Conservation (phyloP, 1,139 yeast genomes). For the Sugiyamaella neomexicana region DNA sequence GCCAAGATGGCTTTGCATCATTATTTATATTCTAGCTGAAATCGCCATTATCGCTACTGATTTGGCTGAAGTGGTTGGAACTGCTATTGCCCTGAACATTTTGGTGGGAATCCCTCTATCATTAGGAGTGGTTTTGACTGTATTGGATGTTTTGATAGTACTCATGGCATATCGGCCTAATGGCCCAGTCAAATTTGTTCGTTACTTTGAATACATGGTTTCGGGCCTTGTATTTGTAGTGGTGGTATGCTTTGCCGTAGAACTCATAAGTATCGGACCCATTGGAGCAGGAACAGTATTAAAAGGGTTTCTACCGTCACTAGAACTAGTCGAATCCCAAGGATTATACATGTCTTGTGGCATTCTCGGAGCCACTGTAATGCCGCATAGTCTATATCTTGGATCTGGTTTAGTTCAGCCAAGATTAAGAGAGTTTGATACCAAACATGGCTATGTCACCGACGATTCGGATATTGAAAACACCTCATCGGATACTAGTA, state of each 20-base stretch:
- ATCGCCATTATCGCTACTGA: constrained; percentile 90
- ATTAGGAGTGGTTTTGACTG: constrained; percentile 78
- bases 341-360: constrained; percentile 89
- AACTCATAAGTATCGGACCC: constrained; percentile 57
- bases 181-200: constrained; percentile 73
- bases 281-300: constrained; percentile 57
- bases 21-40: constrained; percentile 75
- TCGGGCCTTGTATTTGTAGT: constrained; percentile 76
- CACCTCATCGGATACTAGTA: not conserved
- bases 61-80: constrained; percentile 90
- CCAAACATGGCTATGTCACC: constrained; percentile 55
- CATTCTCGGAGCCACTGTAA: constrained; percentile 92
- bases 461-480: constrained; percentile 28
- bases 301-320: constrained; percentile 77
- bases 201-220: constrained; percentile 82
- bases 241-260: constrained; percentile 80
- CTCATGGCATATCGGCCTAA: constrained; percentile 87
- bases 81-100: constrained; percentile 86
- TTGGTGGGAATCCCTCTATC: constrained; percentile 73
- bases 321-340: constrained; percentile 67
- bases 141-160: constrained; percentile 80
- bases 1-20: constrained; percentile 58
- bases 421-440: constrained; percentile 77
- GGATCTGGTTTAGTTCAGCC: constrained; percentile 95
- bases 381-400: constrained; percentile 92